A percentile compares a stretch with the other conserved stretches of the same genome.
Evolutionary conservation across 257 asterid genomes (phyloP).

Genomic region (Haberlea rhodopensis): DNA sequence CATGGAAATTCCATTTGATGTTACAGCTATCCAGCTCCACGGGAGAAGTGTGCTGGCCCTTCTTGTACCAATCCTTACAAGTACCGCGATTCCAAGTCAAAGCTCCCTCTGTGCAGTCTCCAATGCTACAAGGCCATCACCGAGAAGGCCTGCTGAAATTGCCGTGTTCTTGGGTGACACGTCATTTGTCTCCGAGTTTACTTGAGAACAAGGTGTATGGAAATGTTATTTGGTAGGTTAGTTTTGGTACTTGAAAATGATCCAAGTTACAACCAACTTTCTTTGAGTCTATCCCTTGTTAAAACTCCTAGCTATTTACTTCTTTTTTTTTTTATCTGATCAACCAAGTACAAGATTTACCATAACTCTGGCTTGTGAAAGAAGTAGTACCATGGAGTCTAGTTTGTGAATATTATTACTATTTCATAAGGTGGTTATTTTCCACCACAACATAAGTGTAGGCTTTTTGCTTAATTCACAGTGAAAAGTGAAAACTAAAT

Average conservation of each 20-base stretch:
- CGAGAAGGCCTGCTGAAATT: conserved; percentile 46
- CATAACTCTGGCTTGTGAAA: background rate
- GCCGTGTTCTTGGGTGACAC: conserved; percentile 22
- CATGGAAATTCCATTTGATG: conserved; percentile 22
- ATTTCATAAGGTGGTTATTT: no score
- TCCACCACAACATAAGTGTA: no score
- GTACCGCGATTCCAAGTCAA: conserved; percentile 90
- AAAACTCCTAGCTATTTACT: background rate
- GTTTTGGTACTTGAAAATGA: conserved; percentile 22
- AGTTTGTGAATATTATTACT: no score
- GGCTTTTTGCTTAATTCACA: no score
- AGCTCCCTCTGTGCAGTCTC: conserved; percentile 94
- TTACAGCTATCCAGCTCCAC: conserved; percentile 88
- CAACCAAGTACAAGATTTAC: background rate
- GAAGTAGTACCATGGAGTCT: no score
- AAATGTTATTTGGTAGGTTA: conserved; percentile 16
- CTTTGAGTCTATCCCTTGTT: conserved; percentile 3
- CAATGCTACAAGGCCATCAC: conserved; percentile 82
- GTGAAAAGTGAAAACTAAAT: no score
- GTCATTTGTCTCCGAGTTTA: conserved; percentile 15
- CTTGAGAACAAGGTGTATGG: conserved; percentile 23
- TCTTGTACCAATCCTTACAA: conserved; percentile 74
- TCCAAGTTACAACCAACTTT: conserved; percentile 12
- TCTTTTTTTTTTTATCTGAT: background rate
- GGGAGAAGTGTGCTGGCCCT: conserved; percentile 92